Conservation (phyloP, 495 filamentous ascomycete genomes). For the Podospora pseudoanserina region DNA sequence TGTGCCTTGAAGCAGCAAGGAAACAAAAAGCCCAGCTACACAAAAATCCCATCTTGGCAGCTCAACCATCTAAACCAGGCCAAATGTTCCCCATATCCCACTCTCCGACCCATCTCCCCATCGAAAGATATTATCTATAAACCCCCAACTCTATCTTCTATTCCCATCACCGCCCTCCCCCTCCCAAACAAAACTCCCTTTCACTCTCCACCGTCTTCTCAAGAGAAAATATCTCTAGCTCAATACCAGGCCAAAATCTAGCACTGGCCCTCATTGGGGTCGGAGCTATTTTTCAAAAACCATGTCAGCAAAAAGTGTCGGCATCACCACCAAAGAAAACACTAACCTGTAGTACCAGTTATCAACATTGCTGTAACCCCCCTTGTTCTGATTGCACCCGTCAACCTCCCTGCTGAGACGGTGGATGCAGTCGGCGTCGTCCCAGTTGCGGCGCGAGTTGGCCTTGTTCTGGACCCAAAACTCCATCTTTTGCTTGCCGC, state of each 20-base stretch:
- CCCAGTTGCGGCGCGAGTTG: background rate
- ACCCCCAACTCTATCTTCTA: background rate
- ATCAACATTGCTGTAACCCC: background rate
- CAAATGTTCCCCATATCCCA: background rate
- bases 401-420: background rate
- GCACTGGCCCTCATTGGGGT: background rate
- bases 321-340: background rate
- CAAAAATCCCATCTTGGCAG: background rate
- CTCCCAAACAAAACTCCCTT: background rate
- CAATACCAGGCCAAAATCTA: background rate
- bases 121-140: background rate
- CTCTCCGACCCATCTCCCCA: background rate
- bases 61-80: background rate
- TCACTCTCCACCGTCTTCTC: background rate
- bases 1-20: background rate
- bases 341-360: background rate
- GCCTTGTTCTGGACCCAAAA: constrained; percentile 3
- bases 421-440: background rate
- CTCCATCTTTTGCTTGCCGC: constrained; percentile 4
- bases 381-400: background rate
- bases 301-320: background rate
- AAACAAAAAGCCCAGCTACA: background rate
- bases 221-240: background rate
- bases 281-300: background rate
- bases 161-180: background rate